A percentile compares a stretch with the other conserved stretches of the same genome.
phyloP scores from a whole-genome alignment of 805 yeast species.

The Sugiyamaella marilandica region DNA sequence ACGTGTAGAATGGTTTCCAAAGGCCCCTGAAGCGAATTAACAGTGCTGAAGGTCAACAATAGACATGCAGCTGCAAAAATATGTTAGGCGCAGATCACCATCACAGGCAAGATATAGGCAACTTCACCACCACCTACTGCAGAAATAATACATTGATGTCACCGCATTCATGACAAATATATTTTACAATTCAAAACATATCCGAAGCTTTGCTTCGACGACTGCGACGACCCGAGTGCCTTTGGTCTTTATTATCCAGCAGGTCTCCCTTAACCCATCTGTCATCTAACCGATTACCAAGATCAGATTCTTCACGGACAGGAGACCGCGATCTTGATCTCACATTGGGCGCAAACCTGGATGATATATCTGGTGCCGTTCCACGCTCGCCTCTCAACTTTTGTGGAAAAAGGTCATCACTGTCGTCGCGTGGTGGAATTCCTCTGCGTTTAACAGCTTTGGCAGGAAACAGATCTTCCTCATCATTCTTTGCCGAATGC shows the following conservation, averaged over 20 bases:
- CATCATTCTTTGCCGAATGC: conserved; percentile 22
- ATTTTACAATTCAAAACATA: conserved; percentile 8
- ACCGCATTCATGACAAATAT: not conserved
- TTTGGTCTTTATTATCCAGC: not conserved
- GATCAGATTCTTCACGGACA: conserved; percentile 2
- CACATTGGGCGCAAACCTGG: not conserved
- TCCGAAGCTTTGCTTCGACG: conserved; percentile 13
- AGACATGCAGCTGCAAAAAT: too few relatives aligned
- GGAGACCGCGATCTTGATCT: conserved; percentile 4
- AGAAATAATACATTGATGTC: too few relatives aligned
- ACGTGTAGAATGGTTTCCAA: too few relatives aligned
- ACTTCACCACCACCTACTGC: too few relatives aligned
- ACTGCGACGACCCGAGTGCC: not conserved
- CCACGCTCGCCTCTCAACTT: conserved; percentile 12
- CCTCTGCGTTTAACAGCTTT: conserved; percentile 19
- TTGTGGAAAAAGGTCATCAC: conserved; percentile 39
- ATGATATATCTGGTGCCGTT: not conserved
- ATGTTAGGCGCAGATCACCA: too few relatives aligned
- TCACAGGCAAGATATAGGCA: too few relatives aligned
- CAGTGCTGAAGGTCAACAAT: too few relatives aligned
- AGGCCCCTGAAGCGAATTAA: too few relatives aligned
- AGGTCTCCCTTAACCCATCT: conserved; percentile 16
- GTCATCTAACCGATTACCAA: conserved; percentile 13
- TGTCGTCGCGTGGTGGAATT: conserved; percentile 12
- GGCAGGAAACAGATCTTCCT: conserved; percentile 38